phyloP scores from a whole-genome alignment of 208 protist species.

The Trypanosoma grayi region DNA sequence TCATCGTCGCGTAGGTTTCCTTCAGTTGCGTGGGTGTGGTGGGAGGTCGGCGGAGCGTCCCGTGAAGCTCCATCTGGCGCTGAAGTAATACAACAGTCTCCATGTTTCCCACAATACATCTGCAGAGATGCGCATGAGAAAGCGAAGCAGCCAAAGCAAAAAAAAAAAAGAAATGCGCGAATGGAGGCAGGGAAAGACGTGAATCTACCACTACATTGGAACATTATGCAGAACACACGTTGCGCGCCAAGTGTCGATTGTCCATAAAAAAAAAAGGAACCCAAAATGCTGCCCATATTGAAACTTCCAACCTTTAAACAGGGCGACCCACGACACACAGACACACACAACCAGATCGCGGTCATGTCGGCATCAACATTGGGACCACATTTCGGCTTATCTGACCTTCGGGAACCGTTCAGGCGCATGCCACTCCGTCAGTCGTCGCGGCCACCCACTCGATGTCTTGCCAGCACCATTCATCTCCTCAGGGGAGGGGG shows the following conservation, averaged over 20 bases:
- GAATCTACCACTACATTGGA: not conserved
- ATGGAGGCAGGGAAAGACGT: not conserved
- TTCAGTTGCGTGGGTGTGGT: conserved; percentile 56
- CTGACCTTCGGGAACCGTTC: not conserved
- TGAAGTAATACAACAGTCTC: conserved; percentile 62
- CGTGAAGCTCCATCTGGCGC: conserved; percentile 90
- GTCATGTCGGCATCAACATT: not conserved
- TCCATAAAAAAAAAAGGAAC: conserved; percentile 13
- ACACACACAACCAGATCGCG: too few species aligned
- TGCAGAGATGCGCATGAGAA: not conserved
- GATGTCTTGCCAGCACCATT: not conserved
- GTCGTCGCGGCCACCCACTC: conserved; percentile 1
- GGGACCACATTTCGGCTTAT: not conserved
- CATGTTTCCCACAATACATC: conserved; percentile 33
- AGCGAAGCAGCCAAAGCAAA: conserved; percentile 8
- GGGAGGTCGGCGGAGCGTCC: conserved; percentile 64
- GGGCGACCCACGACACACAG: too few species aligned
- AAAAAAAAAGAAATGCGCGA: not conserved
- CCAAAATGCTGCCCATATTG: too few species aligned
- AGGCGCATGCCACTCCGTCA: not conserved
- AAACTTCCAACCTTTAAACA: too few species aligned
- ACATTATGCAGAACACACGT: too few species aligned
- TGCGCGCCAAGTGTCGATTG: not conserved
- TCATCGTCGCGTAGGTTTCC: conserved; percentile 57
- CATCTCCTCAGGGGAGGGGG: not conserved